Conservation (phyloP, 2,329 filamentous ascomycete genomes). For the Beauveria sp. region DNA sequence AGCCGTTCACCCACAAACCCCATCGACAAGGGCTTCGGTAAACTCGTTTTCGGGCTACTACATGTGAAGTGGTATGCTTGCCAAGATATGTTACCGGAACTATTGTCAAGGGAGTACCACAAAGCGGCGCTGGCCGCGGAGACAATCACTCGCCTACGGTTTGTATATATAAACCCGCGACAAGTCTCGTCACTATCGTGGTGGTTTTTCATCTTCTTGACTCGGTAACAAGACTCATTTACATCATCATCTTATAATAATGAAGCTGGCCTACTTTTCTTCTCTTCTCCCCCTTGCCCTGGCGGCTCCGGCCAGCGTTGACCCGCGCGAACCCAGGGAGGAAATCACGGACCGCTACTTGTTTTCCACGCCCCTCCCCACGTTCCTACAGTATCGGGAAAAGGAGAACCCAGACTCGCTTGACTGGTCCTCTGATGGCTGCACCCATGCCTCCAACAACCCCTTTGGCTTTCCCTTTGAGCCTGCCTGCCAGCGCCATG, state of each 20-base stretch:
- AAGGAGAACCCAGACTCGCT: background rate
- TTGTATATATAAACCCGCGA: background rate
- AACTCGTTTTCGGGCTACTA: background rate
- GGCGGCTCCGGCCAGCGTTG: constrained; percentile 22
- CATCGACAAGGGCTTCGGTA: background rate
- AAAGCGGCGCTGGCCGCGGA: too few relatives aligned
- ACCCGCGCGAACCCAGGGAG: constrained; percentile 16
- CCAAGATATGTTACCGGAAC: background rate
- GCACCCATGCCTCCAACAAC: constrained; percentile 19
- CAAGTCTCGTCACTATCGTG: background rate
- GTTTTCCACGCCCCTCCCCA: background rate
- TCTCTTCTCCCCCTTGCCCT: constrained; percentile 13
- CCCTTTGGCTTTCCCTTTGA: constrained; percentile 21
- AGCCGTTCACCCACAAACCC: background rate
- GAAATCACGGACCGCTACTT: constrained; percentile 8
- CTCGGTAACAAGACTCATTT: background rate
- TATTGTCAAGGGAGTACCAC: background rate
- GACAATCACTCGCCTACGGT: too few relatives aligned
- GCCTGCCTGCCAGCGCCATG: constrained; percentile 31
- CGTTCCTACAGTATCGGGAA: background rate
- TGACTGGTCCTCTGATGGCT: constrained; percentile 20
- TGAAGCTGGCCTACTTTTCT: constrained; percentile 1
- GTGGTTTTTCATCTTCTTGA: background rate
- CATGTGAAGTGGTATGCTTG: background rate
- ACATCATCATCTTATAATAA: background rate